Percentiles rank a stretch among this genome's conserved stretches.
Conservation (phyloP, 192 early-diverging fungal species). For the Coemansia sp. region DNA sequence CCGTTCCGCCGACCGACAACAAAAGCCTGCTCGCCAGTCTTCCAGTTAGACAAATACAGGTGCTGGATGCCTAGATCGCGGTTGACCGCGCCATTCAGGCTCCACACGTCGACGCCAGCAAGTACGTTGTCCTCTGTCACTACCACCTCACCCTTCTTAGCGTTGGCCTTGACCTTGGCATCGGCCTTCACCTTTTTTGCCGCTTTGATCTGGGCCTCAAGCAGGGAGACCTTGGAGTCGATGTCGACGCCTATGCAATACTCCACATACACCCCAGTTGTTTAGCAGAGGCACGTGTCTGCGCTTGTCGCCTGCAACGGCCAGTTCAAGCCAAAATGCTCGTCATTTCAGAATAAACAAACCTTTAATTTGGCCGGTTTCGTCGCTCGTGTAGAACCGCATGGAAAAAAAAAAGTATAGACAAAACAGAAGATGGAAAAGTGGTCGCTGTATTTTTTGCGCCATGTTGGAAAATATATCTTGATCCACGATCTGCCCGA, state of each 20-base stretch:
- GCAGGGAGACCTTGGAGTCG: slow-evolving; percentile 40
- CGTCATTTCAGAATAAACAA: background rate
- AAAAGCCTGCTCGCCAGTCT: slow-evolving; percentile 9
- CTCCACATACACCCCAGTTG: background rate
- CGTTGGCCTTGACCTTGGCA: slow-evolving; percentile 41
- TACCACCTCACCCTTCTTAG: slow-evolving; percentile 11
- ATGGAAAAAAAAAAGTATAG: slow-evolving; percentile 12
- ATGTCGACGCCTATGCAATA: slow-evolving; percentile 20
- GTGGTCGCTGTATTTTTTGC: slow-evolving; percentile 6
- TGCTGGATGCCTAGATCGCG: slow-evolving; percentile 26
- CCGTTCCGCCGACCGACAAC: slow-evolving; percentile 40
- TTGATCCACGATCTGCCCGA: background rate
- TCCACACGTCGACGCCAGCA: slow-evolving; percentile 20
- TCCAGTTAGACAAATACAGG: slow-evolving; percentile 15
- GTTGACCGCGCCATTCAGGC: slow-evolving; percentile 23
- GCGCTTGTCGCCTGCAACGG: background rate
- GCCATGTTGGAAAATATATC: too few species aligned
- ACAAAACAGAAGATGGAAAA: background rate
- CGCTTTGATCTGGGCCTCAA: slow-evolving; percentile 42
- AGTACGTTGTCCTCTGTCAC: slow-evolving; percentile 12
- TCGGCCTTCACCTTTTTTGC: slow-evolving; percentile 36
- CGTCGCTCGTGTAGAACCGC: slow-evolving; percentile 55
- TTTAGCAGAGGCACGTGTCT: background rate
- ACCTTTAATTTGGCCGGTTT: slow-evolving; percentile 51
- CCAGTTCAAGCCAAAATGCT: background rate